Conservation (phyloP, 805 yeast genomes). For the Jamesozyma jinghongensis region DNA sequence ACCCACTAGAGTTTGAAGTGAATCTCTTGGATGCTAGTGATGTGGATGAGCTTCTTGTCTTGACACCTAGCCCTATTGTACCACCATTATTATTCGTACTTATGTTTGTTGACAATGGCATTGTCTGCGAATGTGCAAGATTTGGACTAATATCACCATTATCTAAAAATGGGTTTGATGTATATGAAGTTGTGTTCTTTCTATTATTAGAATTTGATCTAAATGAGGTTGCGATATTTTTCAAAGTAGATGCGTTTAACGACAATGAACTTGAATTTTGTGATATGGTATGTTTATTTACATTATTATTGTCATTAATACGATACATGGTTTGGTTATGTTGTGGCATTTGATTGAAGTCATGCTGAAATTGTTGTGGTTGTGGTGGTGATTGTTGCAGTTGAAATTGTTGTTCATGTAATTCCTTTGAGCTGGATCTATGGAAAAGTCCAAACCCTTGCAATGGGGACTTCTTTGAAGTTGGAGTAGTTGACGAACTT, state of each 20-base stretch:
- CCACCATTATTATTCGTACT: slow-evolving; percentile 1
- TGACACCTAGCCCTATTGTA: slow-evolving; percentile 32
- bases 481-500: slow-evolving; percentile 13
- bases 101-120: background rate
- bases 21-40: slow-evolving; percentile 29
- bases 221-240: slow-evolving; percentile 25
- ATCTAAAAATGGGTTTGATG: slow-evolving; percentile 20
- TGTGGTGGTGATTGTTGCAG: slow-evolving; percentile 16
- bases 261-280: slow-evolving; percentile 27
- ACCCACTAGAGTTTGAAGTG: slow-evolving; percentile 26
- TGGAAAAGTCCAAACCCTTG: slow-evolving; percentile 28
- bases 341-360: slow-evolving; percentile 2
- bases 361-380: slow-evolving; percentile 2
- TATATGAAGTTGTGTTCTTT: background rate
- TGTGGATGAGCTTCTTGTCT: slow-evolving; percentile 41
- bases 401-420: slow-evolving; percentile 4
- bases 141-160: slow-evolving; percentile 1
- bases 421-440: slow-evolving; percentile 23
- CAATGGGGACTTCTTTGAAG: slow-evolving; percentile 26
- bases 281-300: background rate
- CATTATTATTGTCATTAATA: background rate
- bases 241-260: slow-evolving; percentile 27
- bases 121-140: slow-evolving; percentile 1
- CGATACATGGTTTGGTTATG: background rate
- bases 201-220: slow-evolving; percentile 19